Percentiles rank a stretch among this genome's conserved stretches.
phyloP scores from a whole-genome alignment of 495 filamentous ascomycete genomes.

The Jackrogersella multiformis region DNA sequence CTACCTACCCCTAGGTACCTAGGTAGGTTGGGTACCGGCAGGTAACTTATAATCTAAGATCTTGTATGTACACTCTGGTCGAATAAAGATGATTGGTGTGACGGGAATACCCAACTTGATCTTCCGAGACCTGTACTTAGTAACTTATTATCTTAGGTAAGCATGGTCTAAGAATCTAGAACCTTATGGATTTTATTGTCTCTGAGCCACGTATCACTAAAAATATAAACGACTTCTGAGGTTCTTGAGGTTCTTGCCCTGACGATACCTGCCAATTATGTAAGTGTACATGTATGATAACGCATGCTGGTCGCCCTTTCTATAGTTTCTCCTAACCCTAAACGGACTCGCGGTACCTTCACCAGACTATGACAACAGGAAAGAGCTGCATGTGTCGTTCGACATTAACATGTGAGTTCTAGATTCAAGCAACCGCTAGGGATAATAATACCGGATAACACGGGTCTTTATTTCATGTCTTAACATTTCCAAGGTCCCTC shows the following conservation, averaged over 20 bases:
- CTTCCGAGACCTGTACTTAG: not conserved
- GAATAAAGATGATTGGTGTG: no score
- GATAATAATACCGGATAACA: conserved; percentile 11
- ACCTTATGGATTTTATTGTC: conserved; percentile 4
- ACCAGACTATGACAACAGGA: conserved; percentile 13
- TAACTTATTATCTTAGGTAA: no score
- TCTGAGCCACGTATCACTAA: conserved; percentile 15
- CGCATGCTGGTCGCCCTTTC: conserved; percentile 3
- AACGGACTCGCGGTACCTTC: conserved; percentile 6
- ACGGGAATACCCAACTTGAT: not conserved
- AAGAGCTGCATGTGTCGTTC: conserved; percentile 21
- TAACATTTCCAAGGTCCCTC: no score
- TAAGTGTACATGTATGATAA: conserved; percentile 2
- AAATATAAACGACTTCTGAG: not conserved
- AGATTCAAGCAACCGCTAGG: conserved; percentile 4
- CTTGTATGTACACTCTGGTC: no score
- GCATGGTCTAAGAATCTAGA: not conserved
- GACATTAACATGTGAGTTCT: conserved; percentile 34
- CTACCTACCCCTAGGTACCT: no score
- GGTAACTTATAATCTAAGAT: no score
- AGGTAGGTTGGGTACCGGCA: no score
- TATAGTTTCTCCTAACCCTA: conserved; percentile 11
- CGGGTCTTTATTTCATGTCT: not conserved
- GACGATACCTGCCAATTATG: conserved; percentile 28
- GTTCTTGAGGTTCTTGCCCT: conserved; percentile 19